A percentile compares a stretch with the other conserved stretches of the same genome.
Evolutionary conservation across 1,284 basidiomycete genomes (phyloP).

Genomic region (Testicularia cyperi): DNA sequence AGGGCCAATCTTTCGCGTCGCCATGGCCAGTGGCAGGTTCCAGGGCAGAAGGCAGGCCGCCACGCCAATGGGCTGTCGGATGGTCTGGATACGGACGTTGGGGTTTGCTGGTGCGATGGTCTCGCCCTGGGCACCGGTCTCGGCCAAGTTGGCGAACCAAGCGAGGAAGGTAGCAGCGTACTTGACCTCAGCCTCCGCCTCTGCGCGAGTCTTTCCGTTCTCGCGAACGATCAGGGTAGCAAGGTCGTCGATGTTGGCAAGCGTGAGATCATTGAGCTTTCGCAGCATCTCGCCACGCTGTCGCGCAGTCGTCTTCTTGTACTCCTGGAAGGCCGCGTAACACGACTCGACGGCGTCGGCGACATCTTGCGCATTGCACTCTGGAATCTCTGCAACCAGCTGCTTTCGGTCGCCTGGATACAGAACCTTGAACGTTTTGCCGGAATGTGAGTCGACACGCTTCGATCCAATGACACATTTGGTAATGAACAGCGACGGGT

Average conservation of each 20-base stretch:
- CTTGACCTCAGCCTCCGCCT: conserved; percentile 34
- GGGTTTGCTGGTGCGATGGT: conserved; percentile 25
- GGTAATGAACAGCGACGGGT: conserved; percentile 21
- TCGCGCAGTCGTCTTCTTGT: conserved; percentile 15
- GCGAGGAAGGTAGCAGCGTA: conserved; percentile 21
- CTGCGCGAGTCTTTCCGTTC: conserved; percentile 31
- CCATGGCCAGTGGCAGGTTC: conserved; percentile 43
- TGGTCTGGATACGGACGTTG: conserved; percentile 12
- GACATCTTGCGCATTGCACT: conserved; percentile 19
- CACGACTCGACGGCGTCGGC: conserved; percentile 18
- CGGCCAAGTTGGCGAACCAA: conserved; percentile 27
- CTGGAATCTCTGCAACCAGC: conserved; percentile 16
- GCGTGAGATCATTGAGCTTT: conserved; percentile 23
- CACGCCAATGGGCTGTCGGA: conserved; percentile 30
- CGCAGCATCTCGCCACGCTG: conserved; percentile 21
- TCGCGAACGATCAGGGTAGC: conserved; percentile 33
- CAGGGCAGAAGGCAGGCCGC: conserved; percentile 36
- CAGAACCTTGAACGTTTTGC: conserved; percentile 20
- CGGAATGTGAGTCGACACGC: conserved; percentile 11
- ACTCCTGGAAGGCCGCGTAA: conserved; percentile 9
- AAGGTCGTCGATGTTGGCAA: conserved; percentile 27
- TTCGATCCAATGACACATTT: conserved; percentile 17
- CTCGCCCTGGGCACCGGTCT: conserved; percentile 14
- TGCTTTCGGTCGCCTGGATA: conserved; percentile 12
- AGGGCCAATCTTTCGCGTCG: conserved; percentile 25